Evolutionary conservation across 2,329 filamentous ascomycete species (phyloP).

Genomic region (Phialophora verrucosa): DNA sequence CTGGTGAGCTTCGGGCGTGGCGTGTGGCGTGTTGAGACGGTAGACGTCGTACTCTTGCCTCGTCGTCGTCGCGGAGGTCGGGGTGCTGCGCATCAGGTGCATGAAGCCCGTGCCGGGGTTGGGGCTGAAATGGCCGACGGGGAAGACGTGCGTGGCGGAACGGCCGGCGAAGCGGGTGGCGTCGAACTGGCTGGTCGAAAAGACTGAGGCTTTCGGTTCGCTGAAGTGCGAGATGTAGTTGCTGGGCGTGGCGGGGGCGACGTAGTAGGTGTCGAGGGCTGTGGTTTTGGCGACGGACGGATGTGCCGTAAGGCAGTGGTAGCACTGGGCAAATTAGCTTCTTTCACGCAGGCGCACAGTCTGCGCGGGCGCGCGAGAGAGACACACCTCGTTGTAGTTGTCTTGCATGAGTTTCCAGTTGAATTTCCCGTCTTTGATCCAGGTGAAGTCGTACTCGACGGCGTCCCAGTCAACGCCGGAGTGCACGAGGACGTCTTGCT

Average conservation of each 20-base stretch:
- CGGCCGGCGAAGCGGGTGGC: conserved; percentile 47
- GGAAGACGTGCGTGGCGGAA: conserved; percentile 45
- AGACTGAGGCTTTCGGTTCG: conserved; percentile 38
- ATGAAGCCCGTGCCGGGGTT: conserved; percentile 29
- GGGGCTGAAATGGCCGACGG: conserved; percentile 34
- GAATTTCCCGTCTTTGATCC: conserved; percentile 34
- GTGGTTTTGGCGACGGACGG: conserved; percentile 62
- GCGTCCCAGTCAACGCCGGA: conserved; percentile 62
- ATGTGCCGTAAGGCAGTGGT: conserved; percentile 65
- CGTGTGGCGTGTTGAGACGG: conserved; percentile 61
- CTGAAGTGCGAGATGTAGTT: conserved; percentile 61
- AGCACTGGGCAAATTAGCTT: conserved; percentile 45
- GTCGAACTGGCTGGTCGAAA: conserved; percentile 36
- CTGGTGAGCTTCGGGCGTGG: conserved; percentile 64
- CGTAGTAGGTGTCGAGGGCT: conserved; percentile 61
- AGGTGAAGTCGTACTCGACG: conserved; percentile 54
- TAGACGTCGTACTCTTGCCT: conserved; percentile 68
- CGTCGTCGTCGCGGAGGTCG: conserved; percentile 57
- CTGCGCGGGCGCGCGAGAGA: neutral
- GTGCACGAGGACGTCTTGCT: conserved; percentile 55
- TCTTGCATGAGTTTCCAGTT: conserved; percentile 52
- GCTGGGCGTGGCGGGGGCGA: conserved; percentile 57
- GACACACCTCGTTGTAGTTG: conserved; percentile 58
- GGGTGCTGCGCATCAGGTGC: conserved; percentile 53
- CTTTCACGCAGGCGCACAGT: neutral